Percentiles rank a stretch among this genome's conserved stretches.
Evolutionary conservation across 2,329 filamentous ascomycete species (phyloP).

Genomic region (Pseudonectria buxi): DNA sequence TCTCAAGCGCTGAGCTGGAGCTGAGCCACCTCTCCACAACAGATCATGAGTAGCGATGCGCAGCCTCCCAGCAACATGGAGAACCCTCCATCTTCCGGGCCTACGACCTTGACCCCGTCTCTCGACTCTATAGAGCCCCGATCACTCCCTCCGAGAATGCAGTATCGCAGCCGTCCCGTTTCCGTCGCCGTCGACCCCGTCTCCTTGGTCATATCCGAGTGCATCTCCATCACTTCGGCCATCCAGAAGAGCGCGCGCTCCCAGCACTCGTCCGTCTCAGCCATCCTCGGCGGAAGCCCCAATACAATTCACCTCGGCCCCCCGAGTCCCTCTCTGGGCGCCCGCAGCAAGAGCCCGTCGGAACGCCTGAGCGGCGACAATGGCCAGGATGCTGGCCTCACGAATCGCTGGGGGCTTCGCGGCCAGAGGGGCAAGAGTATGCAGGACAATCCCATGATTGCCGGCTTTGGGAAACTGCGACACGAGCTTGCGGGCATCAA

Average conservation of each 20-base stretch:
- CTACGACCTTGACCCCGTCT: slow-evolving; percentile 5
- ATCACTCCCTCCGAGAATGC: slow-evolving; percentile 40
- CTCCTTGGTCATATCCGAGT: slow-evolving; percentile 94
- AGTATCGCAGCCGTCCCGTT: slow-evolving; percentile 55
- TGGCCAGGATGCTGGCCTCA: slow-evolving; percentile 50
- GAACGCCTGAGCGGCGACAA: slow-evolving; percentile 32
- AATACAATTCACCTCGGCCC: slow-evolving; percentile 50
- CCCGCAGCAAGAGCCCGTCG: slow-evolving; percentile 35
- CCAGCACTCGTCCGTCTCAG: slow-evolving; percentile 91
- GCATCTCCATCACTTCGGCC: slow-evolving; percentile 94
- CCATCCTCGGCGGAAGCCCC: slow-evolving; percentile 77
- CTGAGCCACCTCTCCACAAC: slow-evolving; percentile 5
- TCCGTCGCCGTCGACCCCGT: slow-evolving; percentile 85
- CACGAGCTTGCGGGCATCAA: slow-evolving; percentile 81
- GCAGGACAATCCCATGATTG: slow-evolving; percentile 95
- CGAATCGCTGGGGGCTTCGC: slow-evolving; percentile 85
- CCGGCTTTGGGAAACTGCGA: slow-evolving; percentile 83
- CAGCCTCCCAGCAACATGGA: slow-evolving; percentile 20
- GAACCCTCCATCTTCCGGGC: slow-evolving; percentile 13
- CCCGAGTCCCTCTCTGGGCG: slow-evolving; percentile 35
- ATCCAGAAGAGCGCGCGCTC: slow-evolving; percentile 97
- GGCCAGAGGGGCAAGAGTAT: slow-evolving; percentile 96
- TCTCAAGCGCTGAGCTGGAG: no score
- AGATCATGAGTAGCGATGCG: slow-evolving; percentile 30
- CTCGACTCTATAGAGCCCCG: slow-evolving; percentile 7